Percentiles rank a stretch among this genome's conserved stretches.
Conservation (phyloP, 805 yeast species). For the Millerozyma acaciae region DNA sequence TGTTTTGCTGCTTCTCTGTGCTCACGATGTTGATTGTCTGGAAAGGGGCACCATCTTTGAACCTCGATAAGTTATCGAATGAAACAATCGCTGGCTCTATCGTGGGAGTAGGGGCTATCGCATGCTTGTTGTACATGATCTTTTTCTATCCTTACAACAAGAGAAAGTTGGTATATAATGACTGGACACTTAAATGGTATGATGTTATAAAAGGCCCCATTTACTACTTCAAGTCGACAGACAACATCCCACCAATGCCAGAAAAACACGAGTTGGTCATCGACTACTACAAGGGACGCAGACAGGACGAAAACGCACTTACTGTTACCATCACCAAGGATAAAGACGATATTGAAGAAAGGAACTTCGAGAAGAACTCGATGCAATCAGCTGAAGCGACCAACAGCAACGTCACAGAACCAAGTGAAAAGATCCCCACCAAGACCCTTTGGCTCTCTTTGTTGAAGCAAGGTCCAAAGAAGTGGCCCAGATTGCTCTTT, state of each 20-base stretch:
- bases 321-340: constrained; percentile 8
- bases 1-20: constrained; percentile 55
- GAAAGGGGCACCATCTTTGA: constrained; percentile 74
- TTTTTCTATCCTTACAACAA: constrained; percentile 60
- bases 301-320: constrained; percentile 24
- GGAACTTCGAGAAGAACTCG: constrained; percentile 1
- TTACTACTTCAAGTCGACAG: constrained; percentile 50
- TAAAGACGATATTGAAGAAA: constrained; percentile 7
- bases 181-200: constrained; percentile 62
- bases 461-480: constrained; percentile 41
- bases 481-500: constrained; percentile 54
- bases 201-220: constrained; percentile 56
- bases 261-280: constrained; percentile 50
- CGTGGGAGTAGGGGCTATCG: constrained; percentile 62
- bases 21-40: constrained; percentile 75
- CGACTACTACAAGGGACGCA: constrained; percentile 66
- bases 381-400: constrained; percentile 7
- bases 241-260: constrained; percentile 65
- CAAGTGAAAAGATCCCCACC: constrained; percentile 29
- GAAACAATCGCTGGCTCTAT: constrained; percentile 56
- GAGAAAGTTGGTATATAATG: constrained; percentile 57
- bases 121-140: constrained; percentile 45
- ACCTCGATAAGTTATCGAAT: constrained; percentile 49
- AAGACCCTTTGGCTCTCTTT: constrained; percentile 39
- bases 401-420: constrained; percentile 6